Conservation (phyloP, 2,329 filamentous ascomycete species). For the Colletotrichum tofieldiae region DNA sequence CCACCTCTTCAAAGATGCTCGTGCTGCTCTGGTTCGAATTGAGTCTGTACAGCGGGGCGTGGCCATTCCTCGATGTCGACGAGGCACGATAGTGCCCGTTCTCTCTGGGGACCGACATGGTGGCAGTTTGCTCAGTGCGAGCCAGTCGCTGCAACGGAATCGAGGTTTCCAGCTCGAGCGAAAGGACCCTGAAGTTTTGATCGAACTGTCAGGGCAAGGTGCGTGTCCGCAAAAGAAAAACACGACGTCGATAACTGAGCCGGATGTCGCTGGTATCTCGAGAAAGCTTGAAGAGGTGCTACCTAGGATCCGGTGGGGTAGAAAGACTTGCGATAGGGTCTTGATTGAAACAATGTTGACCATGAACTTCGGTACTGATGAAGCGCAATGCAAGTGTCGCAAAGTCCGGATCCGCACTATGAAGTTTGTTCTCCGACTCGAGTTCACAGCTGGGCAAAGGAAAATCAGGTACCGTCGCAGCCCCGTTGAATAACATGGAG, state of each 20-base stretch:
- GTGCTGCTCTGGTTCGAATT: conserved; percentile 80
- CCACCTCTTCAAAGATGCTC: conserved; percentile 94
- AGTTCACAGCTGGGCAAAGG: background rate
- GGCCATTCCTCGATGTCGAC: conserved; percentile 35
- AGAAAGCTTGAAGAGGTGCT: conserved; percentile 1
- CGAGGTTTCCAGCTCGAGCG: conserved; percentile 13
- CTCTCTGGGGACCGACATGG: conserved; percentile 24
- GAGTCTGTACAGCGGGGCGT: conserved; percentile 71
- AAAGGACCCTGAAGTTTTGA: background rate
- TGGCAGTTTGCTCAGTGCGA: background rate
- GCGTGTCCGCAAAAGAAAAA: conserved; percentile 2
- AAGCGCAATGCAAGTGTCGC: background rate
- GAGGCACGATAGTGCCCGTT: conserved; percentile 30
- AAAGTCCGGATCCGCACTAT: conserved; percentile 3
- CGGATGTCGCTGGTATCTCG: background rate
- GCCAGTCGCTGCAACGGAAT: conserved; percentile 3
- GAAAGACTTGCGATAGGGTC: background rate
- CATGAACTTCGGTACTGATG: background rate
- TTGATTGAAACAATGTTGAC: background rate
- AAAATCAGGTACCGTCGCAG: conserved; percentile 3
- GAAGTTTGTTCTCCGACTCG: conserved; percentile 1
- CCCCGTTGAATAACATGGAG: background rate
- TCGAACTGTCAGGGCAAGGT: background rate
- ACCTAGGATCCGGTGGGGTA: background rate
- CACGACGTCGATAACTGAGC: background rate